Evolutionary conservation across 371 early-diverging fungal species (phyloP), one percentile per base, ranked within the genome.

Genomic region (Rhizopus stolonifer): DNA sequence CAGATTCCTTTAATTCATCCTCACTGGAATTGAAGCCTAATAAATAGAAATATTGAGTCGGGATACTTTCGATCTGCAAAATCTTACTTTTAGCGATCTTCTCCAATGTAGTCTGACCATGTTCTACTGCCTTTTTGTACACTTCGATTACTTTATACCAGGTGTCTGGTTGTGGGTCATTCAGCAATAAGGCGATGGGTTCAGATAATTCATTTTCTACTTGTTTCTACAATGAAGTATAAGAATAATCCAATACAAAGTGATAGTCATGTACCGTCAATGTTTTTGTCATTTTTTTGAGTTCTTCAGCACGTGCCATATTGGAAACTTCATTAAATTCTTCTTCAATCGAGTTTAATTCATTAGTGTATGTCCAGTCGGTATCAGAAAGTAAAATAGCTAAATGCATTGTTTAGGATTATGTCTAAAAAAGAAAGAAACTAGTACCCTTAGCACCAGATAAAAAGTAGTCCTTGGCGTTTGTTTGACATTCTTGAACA

Each of bases 281-380:
- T 5, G 61, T 63, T 38, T 81, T 77, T 55, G 86, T 67, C 82
- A 91, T 83, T 60, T 89, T 89, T 57, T 81, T 85, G 44, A 95
- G 77, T 60, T 93, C 96, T 49, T 89, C 89, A 23, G 68, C 68
- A 13, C 91, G 78, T 58, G 89, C 85, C 53, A 79, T 75, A 2
- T 72, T 65, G 1, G 88, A 82, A 4, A 86, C 73, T 23, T 87
- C 80, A 10, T 79, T 75, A 26, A 96, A 72, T 22, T 84, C 91
- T 24, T 72, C 69, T 29, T 79, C 69, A 26, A 96, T 76, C 39
- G 83, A 79, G n/a, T 61, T 58, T 29, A 66, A 60, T 47, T 90
- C 89, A 52, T 89, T 81, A 2, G 66, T 81, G 60, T 75, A 86
- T 1, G 82, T 70, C 96, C 98, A 96, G 36, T 89, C 87, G 1